These are phyloP conservation scores for Globisporangium lucens DNA, from an alignment of 352 stramenopile species.

Conservation along the genomic window DNA sequence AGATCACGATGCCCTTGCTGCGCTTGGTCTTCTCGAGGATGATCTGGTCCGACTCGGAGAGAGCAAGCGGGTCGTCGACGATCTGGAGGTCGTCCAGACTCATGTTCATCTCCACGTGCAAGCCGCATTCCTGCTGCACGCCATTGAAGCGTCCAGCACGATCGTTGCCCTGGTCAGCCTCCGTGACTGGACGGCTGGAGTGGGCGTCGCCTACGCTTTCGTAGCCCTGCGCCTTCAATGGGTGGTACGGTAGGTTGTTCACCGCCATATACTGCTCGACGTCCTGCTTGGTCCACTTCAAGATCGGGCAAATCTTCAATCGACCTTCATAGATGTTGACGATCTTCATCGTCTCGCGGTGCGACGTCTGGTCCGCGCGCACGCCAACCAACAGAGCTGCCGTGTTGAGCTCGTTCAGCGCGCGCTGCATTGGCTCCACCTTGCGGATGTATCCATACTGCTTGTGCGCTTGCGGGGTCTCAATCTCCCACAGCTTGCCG, in stretches of 20 bases:
- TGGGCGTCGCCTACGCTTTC: conserved; percentile 81
- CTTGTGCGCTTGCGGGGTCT: conserved; percentile 65
- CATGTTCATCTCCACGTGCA: conserved; percentile 79
- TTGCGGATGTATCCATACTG: conserved; percentile 84
- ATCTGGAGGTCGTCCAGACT: conserved; percentile 46
- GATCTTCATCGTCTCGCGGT: conserved; percentile 65
- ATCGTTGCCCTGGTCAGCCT: conserved; percentile 58
- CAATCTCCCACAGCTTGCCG: conserved; percentile 77
- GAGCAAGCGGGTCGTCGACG: conserved; percentile 45
- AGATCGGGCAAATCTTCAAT: conserved; percentile 85
- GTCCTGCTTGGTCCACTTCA: conserved; percentile 75
- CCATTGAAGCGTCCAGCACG: conserved; percentile 79
- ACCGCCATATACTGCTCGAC: conserved; percentile 73
- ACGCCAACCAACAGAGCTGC: conserved; percentile 74
- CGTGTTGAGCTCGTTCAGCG: conserved; percentile 54
- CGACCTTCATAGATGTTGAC: conserved; percentile 80
- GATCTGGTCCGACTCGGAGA: conserved; percentile 41
- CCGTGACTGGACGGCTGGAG: conserved; percentile 78
- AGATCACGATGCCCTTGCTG: conserved; percentile 55
- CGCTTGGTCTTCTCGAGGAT: conserved; percentile 40
- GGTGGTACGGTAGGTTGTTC: conserved; percentile 74
- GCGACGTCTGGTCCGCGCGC: conserved; percentile 70
- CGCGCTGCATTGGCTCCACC: conserved; percentile 83
- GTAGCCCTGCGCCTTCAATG: conserved; percentile 81
- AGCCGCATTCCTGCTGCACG: conserved; percentile 75